These are phyloP conservation scores for Talaromyces proteolyticus DNA, from an alignment of 495 filamentous ascomycete genomes.

Conservation along the genomic window DNA sequence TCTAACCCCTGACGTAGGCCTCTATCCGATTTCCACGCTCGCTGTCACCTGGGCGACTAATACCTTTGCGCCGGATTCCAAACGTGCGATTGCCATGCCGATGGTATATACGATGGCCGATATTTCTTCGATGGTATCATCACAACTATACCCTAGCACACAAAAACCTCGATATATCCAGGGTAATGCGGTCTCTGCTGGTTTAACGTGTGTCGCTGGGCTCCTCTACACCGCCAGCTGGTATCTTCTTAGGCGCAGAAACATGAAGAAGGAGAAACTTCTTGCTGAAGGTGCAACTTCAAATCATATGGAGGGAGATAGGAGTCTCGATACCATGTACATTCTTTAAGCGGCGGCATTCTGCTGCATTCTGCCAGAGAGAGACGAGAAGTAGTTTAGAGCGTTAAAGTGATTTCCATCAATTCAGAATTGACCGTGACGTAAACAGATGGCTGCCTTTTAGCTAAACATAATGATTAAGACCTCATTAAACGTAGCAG, in stretches of 20 bases:
- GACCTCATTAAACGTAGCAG: neutral
- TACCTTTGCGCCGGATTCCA: conserved; percentile 27
- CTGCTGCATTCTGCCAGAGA: neutral
- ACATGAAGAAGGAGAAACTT: conserved; percentile 14
- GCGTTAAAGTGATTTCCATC: neutral
- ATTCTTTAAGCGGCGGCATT: conserved; percentile 1
- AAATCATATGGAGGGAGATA: neutral
- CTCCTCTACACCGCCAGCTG: conserved; percentile 15
- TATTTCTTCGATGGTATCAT: conserved; percentile 22
- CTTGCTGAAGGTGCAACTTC: neutral
- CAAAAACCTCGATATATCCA: conserved; percentile 36
- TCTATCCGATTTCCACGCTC: conserved; percentile 31
- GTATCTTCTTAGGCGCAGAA: conserved; percentile 13
- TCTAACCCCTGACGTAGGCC: conserved; percentile 11
- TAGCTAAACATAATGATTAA: neutral
- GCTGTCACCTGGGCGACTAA: conserved; percentile 31
- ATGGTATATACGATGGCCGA: conserved; percentile 32
- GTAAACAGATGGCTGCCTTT: neutral
- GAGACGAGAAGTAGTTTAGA: neutral
- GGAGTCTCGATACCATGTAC: conserved; percentile 2
- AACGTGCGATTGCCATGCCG: conserved; percentile 29
- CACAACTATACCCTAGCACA: conserved; percentile 29
- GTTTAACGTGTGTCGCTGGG: conserved; percentile 23
- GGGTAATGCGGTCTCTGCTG: conserved; percentile 38
- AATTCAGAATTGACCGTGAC: neutral